Conservation (phyloP, 176 grass and related monocot species). For the Oryza meyeriana region DNA sequence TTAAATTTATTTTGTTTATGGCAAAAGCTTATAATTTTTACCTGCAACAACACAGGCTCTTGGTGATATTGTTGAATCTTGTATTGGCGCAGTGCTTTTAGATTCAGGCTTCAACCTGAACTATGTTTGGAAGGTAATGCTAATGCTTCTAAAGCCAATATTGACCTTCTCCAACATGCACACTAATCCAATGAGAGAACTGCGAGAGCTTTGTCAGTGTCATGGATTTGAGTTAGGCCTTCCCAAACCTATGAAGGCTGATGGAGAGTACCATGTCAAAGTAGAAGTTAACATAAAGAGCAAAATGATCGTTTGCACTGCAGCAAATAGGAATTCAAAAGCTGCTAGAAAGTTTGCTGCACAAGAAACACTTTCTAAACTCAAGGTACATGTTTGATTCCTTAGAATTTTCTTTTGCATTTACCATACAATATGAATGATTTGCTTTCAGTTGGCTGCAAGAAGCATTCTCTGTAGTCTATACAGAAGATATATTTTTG, state of each 20-base stretch:
- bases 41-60: constrained; percentile 61
- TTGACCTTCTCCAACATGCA: constrained; percentile 71
- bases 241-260: constrained; percentile 50
- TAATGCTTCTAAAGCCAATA: constrained; percentile 55
- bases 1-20: constrained; percentile 28
- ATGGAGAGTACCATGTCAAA: constrained; percentile 47
- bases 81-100: constrained; percentile 87
- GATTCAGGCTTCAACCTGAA: constrained; percentile 74
- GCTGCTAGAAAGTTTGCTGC: constrained; percentile 78
- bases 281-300: constrained; percentile 65
- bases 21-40: constrained; percentile 28
- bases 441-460: constrained; percentile 36
- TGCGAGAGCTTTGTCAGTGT: constrained; percentile 79
- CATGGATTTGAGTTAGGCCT: constrained; percentile 51
- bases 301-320: constrained; percentile 44
- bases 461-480: constrained; percentile 41
- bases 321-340: constrained; percentile 73
- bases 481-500: constrained; percentile 37
- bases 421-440: neutral
- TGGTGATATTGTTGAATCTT: constrained; percentile 97
- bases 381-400: constrained; percentile 61
- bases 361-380: constrained; percentile 67
- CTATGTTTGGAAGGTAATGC: constrained; percentile 76
- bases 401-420: constrained; percentile 1
- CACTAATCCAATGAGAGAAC: constrained; percentile 73